A percentile compares a stretch with the other conserved stretches of the same genome.
Conservation (phyloP, 208 protist genomes). For the Histomonas meleagridis region DNA sequence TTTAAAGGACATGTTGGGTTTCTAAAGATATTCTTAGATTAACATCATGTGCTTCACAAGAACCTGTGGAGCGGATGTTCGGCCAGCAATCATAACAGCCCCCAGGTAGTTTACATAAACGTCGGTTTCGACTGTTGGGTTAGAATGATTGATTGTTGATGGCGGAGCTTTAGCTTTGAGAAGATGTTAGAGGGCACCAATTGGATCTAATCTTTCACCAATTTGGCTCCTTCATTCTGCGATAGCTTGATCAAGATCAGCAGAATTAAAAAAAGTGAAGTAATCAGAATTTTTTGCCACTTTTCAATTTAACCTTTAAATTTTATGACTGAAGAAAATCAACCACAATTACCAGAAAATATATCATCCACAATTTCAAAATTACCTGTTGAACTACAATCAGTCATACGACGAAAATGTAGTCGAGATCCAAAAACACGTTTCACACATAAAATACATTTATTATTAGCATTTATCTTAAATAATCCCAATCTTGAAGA, state of each 20-base stretch:
- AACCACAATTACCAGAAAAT: background rate
- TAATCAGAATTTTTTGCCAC: too few species aligned
- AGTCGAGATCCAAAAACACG: background rate
- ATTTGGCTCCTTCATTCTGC: too few species aligned
- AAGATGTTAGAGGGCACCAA: background rate
- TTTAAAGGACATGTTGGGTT: too few species aligned
- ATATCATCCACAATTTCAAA: background rate
- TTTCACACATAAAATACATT: background rate
- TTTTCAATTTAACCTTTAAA: too few species aligned
- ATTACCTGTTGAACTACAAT: background rate
- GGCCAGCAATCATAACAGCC: background rate
- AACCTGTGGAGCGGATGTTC: conserved; percentile 79
- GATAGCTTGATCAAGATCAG: too few species aligned
- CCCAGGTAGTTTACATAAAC: background rate
- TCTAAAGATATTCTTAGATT: too few species aligned
- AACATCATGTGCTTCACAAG: conserved; percentile 82
- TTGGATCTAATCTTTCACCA: too few species aligned
- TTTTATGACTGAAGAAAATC: too few species aligned
- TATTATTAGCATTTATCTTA: background rate
- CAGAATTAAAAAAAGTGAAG: too few species aligned
- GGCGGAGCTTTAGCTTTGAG: background rate
- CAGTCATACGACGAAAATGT: background rate
- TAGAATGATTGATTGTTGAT: background rate
- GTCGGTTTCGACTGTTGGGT: conserved; percentile 37
- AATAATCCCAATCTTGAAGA: background rate